A percentile compares a stretch with the other conserved stretches of the same genome.
Conservation (phyloP, 2,329 filamentous ascomycete species). For the Diatrype stigma region DNA sequence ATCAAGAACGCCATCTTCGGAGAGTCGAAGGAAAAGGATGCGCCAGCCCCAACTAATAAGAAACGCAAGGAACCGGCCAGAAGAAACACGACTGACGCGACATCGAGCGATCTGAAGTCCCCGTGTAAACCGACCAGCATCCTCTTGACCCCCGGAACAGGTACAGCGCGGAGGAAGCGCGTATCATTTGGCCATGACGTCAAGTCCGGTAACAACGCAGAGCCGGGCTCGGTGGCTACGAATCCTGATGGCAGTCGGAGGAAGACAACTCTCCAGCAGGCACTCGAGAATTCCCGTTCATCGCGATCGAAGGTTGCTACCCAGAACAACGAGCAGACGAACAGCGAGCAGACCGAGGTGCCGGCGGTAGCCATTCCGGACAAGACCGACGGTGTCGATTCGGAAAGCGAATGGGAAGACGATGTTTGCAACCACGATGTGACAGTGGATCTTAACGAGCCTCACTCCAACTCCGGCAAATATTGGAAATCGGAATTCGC, state of each 20-base stretch:
- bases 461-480: constrained; percentile 68
- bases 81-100: constrained; percentile 16
- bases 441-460: constrained; percentile 68
- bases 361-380: background rate
- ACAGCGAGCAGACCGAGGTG: background rate
- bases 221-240: constrained; percentile 13
- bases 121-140: constrained; percentile 54
- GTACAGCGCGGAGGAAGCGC: constrained; percentile 56
- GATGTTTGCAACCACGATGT: constrained; percentile 54
- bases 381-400: constrained; percentile 10
- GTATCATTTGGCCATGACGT: constrained; percentile 62
- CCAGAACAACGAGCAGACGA: constrained; percentile 23
- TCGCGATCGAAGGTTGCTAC: constrained; percentile 12
- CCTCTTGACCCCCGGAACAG: constrained; percentile 60
- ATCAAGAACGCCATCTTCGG: constrained; percentile 62
- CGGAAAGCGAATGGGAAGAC: constrained; percentile 51
- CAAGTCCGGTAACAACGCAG: constrained; percentile 32
- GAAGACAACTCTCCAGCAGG: constrained; percentile 23
- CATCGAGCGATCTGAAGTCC: constrained; percentile 33
- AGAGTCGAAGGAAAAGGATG: constrained; percentile 36
- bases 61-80: constrained; percentile 27
- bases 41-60: constrained; percentile 30
- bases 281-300: constrained; percentile 25
- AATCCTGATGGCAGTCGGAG: constrained; percentile 15
- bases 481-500: constrained; percentile 80